Evolutionary conservation across 2,329 filamentous ascomycete species (phyloP).

Genomic region (Neofusicoccum cordaticola): DNA sequence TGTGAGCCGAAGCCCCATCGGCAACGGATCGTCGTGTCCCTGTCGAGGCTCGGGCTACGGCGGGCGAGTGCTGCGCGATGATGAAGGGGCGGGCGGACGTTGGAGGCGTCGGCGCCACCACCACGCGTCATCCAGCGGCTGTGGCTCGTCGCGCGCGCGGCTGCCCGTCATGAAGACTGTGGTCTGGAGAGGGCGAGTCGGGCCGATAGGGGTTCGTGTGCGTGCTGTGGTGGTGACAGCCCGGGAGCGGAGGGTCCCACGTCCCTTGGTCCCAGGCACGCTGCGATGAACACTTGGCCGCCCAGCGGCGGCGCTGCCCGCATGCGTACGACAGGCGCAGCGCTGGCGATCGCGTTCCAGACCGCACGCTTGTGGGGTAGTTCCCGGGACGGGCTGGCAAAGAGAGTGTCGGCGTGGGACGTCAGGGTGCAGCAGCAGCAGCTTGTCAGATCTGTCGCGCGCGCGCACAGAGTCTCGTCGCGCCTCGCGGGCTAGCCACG

Average conservation of each 20-base stretch:
- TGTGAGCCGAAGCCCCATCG: conserved; percentile 4
- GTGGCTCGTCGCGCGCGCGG: conserved; percentile 5
- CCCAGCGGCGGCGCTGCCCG: not conserved
- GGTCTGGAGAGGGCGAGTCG: not conserved
- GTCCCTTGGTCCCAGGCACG: not conserved
- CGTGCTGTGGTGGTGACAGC: not conserved
- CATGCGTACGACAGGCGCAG: not conserved
- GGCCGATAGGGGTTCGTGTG: conserved; percentile 11
- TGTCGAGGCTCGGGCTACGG: not conserved
- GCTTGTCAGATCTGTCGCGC: not conserved
- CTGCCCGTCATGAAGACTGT: not conserved
- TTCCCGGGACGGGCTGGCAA: not conserved
- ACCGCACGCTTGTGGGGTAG: conserved; percentile 13
- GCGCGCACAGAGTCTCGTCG: not conserved
- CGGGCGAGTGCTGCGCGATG: not conserved
- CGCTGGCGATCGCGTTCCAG: conserved; percentile 9
- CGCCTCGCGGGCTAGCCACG: not conserved
- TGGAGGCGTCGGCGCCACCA: not conserved
- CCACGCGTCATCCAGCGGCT: conserved; percentile 5
- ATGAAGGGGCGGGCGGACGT: not conserved
- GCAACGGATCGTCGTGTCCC: conserved; percentile 1
- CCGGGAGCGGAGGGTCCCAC: not conserved
- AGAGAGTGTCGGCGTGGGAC: not conserved
- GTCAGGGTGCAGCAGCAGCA: conserved; percentile 1
- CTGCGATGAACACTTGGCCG: conserved; percentile 6